Evolutionary conservation across 768 basidiomycete species (phyloP), one percentile per base, ranked within the genome.

Genomic region (Xerocomellus amylosporus): DNA sequence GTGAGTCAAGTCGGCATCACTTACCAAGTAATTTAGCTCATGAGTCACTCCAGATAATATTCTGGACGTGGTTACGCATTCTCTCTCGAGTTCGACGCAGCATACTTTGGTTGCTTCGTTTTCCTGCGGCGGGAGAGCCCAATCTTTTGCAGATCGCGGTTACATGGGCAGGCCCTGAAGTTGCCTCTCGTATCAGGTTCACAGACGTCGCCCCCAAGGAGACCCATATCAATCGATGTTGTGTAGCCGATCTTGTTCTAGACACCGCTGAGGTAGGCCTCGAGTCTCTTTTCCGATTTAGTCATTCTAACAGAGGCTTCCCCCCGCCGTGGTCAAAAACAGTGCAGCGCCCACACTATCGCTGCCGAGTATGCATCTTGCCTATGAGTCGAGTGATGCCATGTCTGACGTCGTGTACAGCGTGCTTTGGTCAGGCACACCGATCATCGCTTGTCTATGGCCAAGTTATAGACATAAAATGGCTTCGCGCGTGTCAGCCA

Each of bases 311-410:
- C n/a, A 37, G n/a, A 12, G 6, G 20, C 15, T 12, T 42, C 6
- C 8, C n/a, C n/a, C 31, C 1, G 14, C 2, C 10, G 22, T 22
- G 37, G 39, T 22, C 12, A 19, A 48, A 37, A 46, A 58, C 12
- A 80, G 79, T 80, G 79, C 61, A 80, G 77, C 53, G 79, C 80
- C 17, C 79, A 81, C 50, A 81, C 79, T 5, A 74, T 79, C 37
- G 76, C 78, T 13, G 74, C 76, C 13, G 79, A 81, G 77, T 79
- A 49, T 49, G 77, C 65, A 19, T 48, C 14, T 24, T 43, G 3
- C 17, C 4, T 44, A 13, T 44, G 42, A 20, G 37, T n/a, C 15
- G 34, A 47, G 7, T 4, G 8, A 33, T 4, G 0, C 4, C 41
- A 9, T 42, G 17, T 46, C 55, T 66, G 20, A 66, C n/a, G 7